Evolutionary conservation across 2,329 filamentous ascomycete species (phyloP).

Genomic region (Fusarium dimerum): DNA sequence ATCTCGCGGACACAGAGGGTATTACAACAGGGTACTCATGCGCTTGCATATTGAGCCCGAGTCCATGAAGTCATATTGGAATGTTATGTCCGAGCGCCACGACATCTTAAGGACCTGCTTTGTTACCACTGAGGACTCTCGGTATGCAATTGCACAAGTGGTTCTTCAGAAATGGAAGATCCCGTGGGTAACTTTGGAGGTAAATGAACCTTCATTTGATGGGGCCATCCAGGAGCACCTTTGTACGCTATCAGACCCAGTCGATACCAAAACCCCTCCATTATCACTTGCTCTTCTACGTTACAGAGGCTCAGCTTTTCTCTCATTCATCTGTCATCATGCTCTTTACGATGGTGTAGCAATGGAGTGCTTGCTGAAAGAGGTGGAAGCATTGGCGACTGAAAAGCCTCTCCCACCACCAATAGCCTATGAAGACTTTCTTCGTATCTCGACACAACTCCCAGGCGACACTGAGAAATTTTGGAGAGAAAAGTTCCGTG

Average conservation of each 20-base stretch:
- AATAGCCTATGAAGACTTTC: conserved; percentile 62
- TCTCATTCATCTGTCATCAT: conserved; percentile 68
- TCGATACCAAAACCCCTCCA: conserved; percentile 49
- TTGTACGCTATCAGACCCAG: conserved; percentile 35
- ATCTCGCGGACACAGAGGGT: conserved; percentile 53
- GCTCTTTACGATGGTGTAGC: conserved; percentile 85
- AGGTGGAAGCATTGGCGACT: conserved; percentile 63
- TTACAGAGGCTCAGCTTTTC: conserved; percentile 32
- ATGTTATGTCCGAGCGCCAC: conserved; percentile 63
- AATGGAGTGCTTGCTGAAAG: conserved; percentile 67
- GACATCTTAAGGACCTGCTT: conserved; percentile 80
- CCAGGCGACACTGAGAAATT: conserved; percentile 57
- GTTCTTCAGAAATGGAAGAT: conserved; percentile 53
- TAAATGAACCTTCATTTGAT: conserved; percentile 35
- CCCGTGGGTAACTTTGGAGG: conserved; percentile 42
- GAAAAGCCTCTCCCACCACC: conserved; percentile 48
- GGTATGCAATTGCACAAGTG: conserved; percentile 71
- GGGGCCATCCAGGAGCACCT: conserved; percentile 43
- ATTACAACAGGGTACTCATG: conserved; percentile 73
- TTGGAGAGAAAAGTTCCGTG: conserved; percentile 61
- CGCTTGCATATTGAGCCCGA: conserved; percentile 52
- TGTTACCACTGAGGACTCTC: conserved; percentile 59
- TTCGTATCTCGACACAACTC: conserved; percentile 57
- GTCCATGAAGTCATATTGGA: conserved; percentile 62
- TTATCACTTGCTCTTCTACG: conserved; percentile 46